Evolutionary conservation across 2,329 filamentous ascomycete genomes (phyloP), one percentile per base, ranked within the genome.

Genomic region (Sporothrix schenckii): DNA sequence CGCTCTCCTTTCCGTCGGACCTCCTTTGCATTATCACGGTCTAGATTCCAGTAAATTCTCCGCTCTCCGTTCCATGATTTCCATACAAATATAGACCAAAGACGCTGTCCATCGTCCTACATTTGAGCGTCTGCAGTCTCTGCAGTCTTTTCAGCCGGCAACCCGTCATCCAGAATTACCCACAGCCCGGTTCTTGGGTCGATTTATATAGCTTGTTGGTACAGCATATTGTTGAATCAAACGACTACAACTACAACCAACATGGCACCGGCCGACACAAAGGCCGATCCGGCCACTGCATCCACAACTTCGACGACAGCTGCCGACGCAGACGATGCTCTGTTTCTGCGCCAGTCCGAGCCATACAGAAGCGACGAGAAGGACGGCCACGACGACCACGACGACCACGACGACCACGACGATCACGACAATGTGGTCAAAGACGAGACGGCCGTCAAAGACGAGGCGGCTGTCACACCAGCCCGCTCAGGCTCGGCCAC

Each of bases 361-460:
- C 54, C 54, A 6, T 58, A 58, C 30, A 58, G 16, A n/a, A 58
- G 54, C 30, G 54, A 58, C 30, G 54, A 58, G 9, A 58, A 39
- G 24, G 49, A 52, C 30, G 11, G 14, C 4, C 24, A 34, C 30
- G 53, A 49, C 24, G 41, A 69, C 24, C 24, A 24, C 24, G 24
- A 24, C 24, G 24, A 24, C 24, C 24, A 24, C 24, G 24, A 24
- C 24, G 24, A 24, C 24, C 24, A 24, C 24, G 49, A 52, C 30
- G 11, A 21, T 1, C 24, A 34, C 30, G 53, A 49, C 24, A 27
- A 69, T 47, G 39, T 41, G n/a, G 52, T 13, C 16, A 44, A 34
- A 49, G 53, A 49, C 24, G 41, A 69, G 56, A 52, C 53, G n/a
- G 52, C 21, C 16, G 34, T 34, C 9, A 24, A 34, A 49, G 53